Percentiles rank a stretch among this genome's conserved stretches.
These are phyloP conservation scores for Aureobasidium uvarum DNA, from an alignment of 2,329 filamentous ascomycete species.

Conservation along the genomic window DNA sequence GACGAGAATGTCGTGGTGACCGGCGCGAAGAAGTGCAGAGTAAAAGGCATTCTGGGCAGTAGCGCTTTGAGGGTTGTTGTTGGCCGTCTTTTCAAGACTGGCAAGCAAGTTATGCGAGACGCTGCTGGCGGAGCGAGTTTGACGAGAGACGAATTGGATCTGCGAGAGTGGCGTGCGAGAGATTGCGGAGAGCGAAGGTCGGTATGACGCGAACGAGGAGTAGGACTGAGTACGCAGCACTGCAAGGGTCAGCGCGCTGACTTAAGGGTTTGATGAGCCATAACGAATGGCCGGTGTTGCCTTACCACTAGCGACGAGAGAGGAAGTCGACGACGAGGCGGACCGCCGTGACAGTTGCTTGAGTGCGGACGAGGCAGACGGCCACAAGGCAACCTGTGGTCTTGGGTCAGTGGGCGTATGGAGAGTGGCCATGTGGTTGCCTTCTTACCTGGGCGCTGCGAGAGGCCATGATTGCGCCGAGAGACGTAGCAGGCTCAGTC, in stretches of 20 bases:
- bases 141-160: conserved; percentile 34
- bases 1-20: conserved; percentile 89
- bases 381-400: conserved; percentile 13
- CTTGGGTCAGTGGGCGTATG: background rate
- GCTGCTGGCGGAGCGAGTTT: conserved; percentile 39
- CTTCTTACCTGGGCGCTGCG: conserved; percentile 20
- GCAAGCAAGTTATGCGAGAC: conserved; percentile 63
- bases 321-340: background rate
- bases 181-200: background rate
- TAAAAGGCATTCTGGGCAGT: conserved; percentile 93
- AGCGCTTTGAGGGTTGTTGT: conserved; percentile 84
- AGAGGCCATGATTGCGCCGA: conserved; percentile 25
- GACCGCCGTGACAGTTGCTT: conserved; percentile 19
- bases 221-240: conserved; percentile 6
- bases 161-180: conserved; percentile 30
- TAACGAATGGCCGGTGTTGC: background rate
- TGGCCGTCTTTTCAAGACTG: conserved; percentile 85
- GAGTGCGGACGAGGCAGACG: conserved; percentile 20
- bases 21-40: conserved; percentile 81
- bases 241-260: background rate
- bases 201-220: conserved; percentile 7
- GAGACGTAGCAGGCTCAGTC: background rate
- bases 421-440: background rate
- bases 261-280: background rate
- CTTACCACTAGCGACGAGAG: conserved; percentile 10